Evolutionary conservation across 352 stramenopile species (phyloP), one percentile per base, ranked within the genome.

Genomic region (Chrysophaeum taylorii): DNA sequence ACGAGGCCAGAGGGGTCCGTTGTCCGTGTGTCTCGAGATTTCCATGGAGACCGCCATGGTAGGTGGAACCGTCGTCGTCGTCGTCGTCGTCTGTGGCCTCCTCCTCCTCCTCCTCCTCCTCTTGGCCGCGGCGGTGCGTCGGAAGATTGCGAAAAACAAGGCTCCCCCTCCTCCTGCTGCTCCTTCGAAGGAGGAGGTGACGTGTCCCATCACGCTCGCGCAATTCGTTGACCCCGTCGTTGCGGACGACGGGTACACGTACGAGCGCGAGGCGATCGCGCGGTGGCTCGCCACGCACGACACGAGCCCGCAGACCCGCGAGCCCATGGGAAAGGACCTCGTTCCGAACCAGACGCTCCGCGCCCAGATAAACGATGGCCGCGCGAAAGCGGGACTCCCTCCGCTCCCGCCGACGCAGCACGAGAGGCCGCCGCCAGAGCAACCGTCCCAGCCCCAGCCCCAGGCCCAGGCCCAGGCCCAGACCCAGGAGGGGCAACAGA

Each of bases 151-250:
- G n/a, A n/a, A n/a, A n/a, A n/a, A n/a, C n/a, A n/a, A n/a, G n/a
- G n/a, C n/a, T n/a, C n/a, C n/a, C n/a, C n/a, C n/a, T n/a, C n/a
- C n/a, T n/a, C n/a, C n/a, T n/a, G n/a, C n/a, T n/a, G n/a, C n/a
- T n/a, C n/a, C n/a, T n/a, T n/a, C n/a, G n/a, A n/a, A n/a, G 12
- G 23, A 57, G 18, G 57, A 42, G 36, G 76, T 78, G 21, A 7
- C 70, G 15, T 94, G 89, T 71, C 86, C 88, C 33, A 94, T 95
- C 72, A 93, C 87, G 12, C 80, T 86, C 23, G 88, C 84, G 45
- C 78, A 87, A 1, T 92, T 95, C 87, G 53, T 82, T 27, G 89
- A 96, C 70, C 90, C 90, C 14, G 89, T 95, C 29, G 86, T 95
- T 7, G 88, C 89, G 57, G 84, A 85, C 18, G 90, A 96, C 64